Percentiles rank a stretch among this genome's conserved stretches.
Evolutionary conservation across 306 rosid species (phyloP).

Genomic region (Gastrolobium villosum): DNA sequence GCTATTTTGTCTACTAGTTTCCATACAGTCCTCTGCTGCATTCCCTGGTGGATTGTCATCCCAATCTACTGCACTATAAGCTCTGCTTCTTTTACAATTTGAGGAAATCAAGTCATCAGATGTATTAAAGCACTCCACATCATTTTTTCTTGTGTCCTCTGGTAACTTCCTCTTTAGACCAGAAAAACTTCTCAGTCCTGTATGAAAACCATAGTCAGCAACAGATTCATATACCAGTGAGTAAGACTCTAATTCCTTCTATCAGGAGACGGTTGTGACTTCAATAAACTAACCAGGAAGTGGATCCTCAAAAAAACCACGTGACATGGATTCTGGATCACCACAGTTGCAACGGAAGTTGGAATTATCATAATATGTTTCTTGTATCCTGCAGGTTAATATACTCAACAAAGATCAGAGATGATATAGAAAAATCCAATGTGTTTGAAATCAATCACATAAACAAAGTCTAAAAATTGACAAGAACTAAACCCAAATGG

Average conservation of each 20-base stretch:
- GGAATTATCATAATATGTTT: conserved; percentile 61
- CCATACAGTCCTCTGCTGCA: conserved; percentile 61
- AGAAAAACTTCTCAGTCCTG: conserved; percentile 71
- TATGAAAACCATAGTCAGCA: conserved; percentile 43
- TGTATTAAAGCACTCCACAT: conserved; percentile 52
- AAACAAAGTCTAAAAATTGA: conserved; percentile 17
- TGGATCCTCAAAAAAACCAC: conserved; percentile 58
- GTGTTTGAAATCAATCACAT: conserved; percentile 29
- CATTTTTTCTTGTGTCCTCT: conserved; percentile 57
- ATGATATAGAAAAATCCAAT: conserved; percentile 32
- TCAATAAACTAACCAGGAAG: conserved; percentile 70
- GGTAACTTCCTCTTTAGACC: conserved; percentile 80
- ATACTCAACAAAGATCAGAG: conserved; percentile 27
- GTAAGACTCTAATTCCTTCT: not conserved
- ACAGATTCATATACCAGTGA: conserved; percentile 5
- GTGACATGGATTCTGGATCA: conserved; percentile 71
- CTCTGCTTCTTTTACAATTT: conserved; percentile 64
- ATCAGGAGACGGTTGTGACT: conserved; percentile 16
- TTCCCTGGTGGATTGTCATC: conserved; percentile 53
- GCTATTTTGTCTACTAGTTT: conserved; percentile 58
- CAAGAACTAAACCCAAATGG: conserved; percentile 32
- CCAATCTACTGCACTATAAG: conserved; percentile 44
- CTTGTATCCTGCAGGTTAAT: conserved; percentile 67
- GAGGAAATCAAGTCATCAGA: conserved; percentile 49
- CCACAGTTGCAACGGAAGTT: conserved; percentile 70